A percentile compares a stretch with the other conserved stretches of the same genome.
Evolutionary conservation across 2,329 filamentous ascomycete genomes (phyloP).

Genomic region (Penicillium capsulatum): DNA sequence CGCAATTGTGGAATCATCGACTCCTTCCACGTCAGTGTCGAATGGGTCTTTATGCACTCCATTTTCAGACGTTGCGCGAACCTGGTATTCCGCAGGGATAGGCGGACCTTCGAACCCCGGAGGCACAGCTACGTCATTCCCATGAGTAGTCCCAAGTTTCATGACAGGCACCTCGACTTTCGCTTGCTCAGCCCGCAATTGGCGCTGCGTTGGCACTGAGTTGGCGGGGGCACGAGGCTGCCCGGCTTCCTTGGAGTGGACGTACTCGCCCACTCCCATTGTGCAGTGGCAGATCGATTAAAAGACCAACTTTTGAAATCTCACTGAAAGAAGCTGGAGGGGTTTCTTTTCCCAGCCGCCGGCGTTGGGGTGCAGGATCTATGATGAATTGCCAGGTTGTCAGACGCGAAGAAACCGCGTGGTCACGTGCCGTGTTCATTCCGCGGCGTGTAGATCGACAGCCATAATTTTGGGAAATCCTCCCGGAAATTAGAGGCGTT

Average conservation of each 20-base stretch:
- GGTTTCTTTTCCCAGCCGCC: conserved; percentile 6
- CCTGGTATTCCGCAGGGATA: conserved; percentile 15
- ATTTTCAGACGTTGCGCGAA: conserved; percentile 10
- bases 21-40: conserved; percentile 43
- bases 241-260: conserved; percentile 37
- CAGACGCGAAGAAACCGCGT: conserved; percentile 28
- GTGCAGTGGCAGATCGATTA: too few species aligned
- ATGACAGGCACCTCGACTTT: conserved; percentile 33
- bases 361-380: conserved; percentile 3
- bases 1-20: conserved; percentile 43
- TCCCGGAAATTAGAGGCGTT: too few species aligned
- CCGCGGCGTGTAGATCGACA: too few species aligned
- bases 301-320: too few species aligned
- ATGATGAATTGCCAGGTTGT: conserved; percentile 3
- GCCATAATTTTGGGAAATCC: too few species aligned
- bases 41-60: conserved; percentile 33
- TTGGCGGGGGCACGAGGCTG: conserved; percentile 25
- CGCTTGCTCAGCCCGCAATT: conserved; percentile 34
- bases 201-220: conserved; percentile 26
- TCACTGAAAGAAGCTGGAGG: too few species aligned
- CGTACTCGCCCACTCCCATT: conserved; percentile 43
- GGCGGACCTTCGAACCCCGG: conserved; percentile 17
- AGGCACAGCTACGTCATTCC: conserved; percentile 15
- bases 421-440: conserved; percentile 25
- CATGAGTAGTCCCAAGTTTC: conserved; percentile 20